Evolutionary conservation across 768 basidiomycete species (phyloP).

Genomic region (Termitomyces sp.): DNA sequence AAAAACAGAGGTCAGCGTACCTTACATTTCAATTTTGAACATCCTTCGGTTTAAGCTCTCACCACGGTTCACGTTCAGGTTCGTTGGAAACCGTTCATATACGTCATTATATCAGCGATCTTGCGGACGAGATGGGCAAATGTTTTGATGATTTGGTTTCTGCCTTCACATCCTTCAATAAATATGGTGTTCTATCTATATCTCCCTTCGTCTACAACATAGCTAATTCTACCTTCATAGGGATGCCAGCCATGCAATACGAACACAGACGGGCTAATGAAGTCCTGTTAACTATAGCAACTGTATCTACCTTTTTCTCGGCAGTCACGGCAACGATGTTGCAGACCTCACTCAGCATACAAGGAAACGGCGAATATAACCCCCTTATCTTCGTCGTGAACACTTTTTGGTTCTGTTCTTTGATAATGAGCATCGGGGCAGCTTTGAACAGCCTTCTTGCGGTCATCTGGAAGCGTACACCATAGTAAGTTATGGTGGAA

Average conservation of each 20-base stretch:
- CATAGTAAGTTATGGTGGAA: slow-evolving; percentile 14
- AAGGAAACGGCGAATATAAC: neutral
- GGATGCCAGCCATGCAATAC: slow-evolving; percentile 16
- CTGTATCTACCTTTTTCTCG: slow-evolving; percentile 23
- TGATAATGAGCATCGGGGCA: slow-evolving; percentile 20
- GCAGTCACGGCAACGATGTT: slow-evolving; percentile 22
- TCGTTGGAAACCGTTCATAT: neutral
- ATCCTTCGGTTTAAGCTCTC: neutral
- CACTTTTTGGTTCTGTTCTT: slow-evolving; percentile 18
- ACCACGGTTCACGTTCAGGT: neutral
- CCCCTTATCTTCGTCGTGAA: slow-evolving; percentile 11
- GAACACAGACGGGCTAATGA: slow-evolving; percentile 13
- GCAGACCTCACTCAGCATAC: slow-evolving; percentile 10
- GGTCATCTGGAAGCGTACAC: slow-evolving; percentile 17
- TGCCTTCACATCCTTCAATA: slow-evolving; percentile 12
- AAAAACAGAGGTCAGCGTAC: slow-evolving; percentile 3
- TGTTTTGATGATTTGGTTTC: slow-evolving; percentile 7
- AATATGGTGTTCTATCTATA: slow-evolving; percentile 7
- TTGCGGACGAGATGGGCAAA: slow-evolving; percentile 9
- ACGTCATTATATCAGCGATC: slow-evolving; percentile 10
- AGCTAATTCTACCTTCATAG: neutral
- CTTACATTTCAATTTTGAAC: neutral
- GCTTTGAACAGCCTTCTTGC: slow-evolving; percentile 20
- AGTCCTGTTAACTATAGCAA: slow-evolving; percentile 11
- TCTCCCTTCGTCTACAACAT: neutral